Evolutionary conservation across 73 alveolate species (phyloP).

Genomic region (Urostyla sp.): DNA sequence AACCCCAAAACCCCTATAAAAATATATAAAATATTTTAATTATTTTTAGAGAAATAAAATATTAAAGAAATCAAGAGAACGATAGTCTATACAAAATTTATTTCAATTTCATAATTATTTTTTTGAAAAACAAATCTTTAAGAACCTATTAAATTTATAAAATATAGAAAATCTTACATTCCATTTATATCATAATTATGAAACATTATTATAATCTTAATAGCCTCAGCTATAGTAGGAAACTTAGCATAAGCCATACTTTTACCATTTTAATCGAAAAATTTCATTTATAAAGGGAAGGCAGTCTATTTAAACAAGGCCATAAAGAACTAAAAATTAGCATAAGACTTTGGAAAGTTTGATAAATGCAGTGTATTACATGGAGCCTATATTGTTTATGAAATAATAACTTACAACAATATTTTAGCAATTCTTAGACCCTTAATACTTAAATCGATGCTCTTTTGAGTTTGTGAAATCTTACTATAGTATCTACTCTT

Average conservation of each 20-base stretch:
- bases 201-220: slow-evolving; percentile 7
- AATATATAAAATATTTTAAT: no score
- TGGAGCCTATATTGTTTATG: slow-evolving; percentile 15
- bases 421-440: slow-evolving; percentile 16
- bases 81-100: no score
- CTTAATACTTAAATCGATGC: slow-evolving; percentile 11
- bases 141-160: not conserved
- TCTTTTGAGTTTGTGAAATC: slow-evolving; percentile 20
- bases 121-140: slow-evolving; percentile 21
- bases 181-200: slow-evolving; percentile 25
- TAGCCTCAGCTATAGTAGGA: slow-evolving; percentile 10
- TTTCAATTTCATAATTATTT: no score
- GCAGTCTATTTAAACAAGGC: not conserved
- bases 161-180: not conserved
- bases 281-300: not conserved
- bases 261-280: slow-evolving; percentile 14
- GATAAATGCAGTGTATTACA: slow-evolving; percentile 17
- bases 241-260: slow-evolving; percentile 33
- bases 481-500: not conserved
- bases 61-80: no score
- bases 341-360: not conserved
- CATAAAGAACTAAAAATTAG: not conserved
- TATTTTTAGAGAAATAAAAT: no score
- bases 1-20: no score
- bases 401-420: slow-evolving; percentile 18